These are phyloP conservation scores for Coemansia sp. DNA, from an alignment of 192 early-diverging fungal species.

Conservation along the genomic window DNA sequence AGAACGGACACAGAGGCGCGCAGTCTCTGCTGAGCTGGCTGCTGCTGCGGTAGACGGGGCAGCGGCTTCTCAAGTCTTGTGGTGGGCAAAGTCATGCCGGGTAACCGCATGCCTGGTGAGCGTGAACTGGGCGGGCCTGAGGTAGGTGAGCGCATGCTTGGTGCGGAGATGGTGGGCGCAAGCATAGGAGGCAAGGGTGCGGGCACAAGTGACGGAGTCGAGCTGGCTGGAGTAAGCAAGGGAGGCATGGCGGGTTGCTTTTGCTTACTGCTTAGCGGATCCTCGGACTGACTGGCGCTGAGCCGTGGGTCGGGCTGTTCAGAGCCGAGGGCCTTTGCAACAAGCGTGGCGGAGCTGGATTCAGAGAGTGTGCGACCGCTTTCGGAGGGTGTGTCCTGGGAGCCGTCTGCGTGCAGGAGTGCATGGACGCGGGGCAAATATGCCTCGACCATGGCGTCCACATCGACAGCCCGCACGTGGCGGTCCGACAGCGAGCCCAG, in stretches of 20 bases:
- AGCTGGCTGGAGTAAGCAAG: neutral
- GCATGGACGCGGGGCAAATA: constrained; percentile 26
- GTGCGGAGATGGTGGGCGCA: neutral
- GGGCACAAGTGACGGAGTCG: neutral
- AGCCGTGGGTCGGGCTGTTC: constrained; percentile 6
- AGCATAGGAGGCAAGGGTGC: neutral
- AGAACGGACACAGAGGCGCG: neutral
- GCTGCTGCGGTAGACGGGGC: neutral
- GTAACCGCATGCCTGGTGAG: too few relatives aligned
- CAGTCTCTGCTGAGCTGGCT: neutral
- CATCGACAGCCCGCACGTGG: constrained; percentile 12
- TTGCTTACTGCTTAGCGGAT: constrained; percentile 7
- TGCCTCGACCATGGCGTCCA: constrained; percentile 31
- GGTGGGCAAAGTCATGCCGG: neutral
- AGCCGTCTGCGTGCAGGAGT: neutral
- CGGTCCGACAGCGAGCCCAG: constrained; percentile 1
- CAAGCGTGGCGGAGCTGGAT: neutral
- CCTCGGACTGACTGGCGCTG: constrained; percentile 10
- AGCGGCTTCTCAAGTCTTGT: neutral
- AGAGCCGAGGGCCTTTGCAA: constrained; percentile 3
- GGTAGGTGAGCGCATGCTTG: neutral
- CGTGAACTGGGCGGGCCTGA: too few relatives aligned
- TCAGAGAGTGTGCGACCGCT: neutral
- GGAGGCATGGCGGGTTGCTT: neutral
- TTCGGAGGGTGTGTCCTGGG: neutral